Evolutionary conservation across 1,284 basidiomycete species (phyloP).

Genomic region (Kwoniella shivajii): DNA sequence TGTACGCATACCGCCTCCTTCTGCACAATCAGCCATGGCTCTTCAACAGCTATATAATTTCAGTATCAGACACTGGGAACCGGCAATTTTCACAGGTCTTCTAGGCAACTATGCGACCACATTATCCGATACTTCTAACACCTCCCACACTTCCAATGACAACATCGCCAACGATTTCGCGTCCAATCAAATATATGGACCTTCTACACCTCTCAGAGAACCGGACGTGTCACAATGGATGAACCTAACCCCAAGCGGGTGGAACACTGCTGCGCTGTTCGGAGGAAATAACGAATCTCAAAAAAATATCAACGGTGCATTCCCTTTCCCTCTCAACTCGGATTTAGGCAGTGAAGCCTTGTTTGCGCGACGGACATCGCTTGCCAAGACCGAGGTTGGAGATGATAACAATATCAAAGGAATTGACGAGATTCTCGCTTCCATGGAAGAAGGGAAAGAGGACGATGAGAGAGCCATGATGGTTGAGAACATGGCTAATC

Average conservation of each 20-base stretch:
- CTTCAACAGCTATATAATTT: conserved; percentile 47
- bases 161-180: conserved; percentile 1
- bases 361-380: conserved; percentile 8
- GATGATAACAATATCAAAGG: conserved; percentile 19
- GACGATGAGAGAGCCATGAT: conserved; percentile 22
- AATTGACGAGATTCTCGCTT: conserved; percentile 43
- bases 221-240: conserved; percentile 45
- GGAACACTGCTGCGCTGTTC: conserved; percentile 15
- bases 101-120: conserved; percentile 34
- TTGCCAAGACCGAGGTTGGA: conserved; percentile 8
- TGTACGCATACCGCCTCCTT: conserved; percentile 30
- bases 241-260: conserved; percentile 45
- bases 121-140: conserved; percentile 5
- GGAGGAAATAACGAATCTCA: not conserved
- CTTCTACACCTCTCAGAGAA: conserved; percentile 45
- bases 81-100: conserved; percentile 44
- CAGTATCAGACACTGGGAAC: conserved; percentile 43
- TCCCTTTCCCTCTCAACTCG: conserved; percentile 9
- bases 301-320: not conserved
- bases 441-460: conserved; percentile 43
- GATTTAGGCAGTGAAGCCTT: not conserved
- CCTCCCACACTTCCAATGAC: not conserved
- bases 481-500: conserved; percentile 2
- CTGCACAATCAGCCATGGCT: conserved; percentile 34
- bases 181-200: conserved; percentile 27